Conservation (phyloP, 1,284 basidiomycete species). For the Ganoderma lingzhi region DNA sequence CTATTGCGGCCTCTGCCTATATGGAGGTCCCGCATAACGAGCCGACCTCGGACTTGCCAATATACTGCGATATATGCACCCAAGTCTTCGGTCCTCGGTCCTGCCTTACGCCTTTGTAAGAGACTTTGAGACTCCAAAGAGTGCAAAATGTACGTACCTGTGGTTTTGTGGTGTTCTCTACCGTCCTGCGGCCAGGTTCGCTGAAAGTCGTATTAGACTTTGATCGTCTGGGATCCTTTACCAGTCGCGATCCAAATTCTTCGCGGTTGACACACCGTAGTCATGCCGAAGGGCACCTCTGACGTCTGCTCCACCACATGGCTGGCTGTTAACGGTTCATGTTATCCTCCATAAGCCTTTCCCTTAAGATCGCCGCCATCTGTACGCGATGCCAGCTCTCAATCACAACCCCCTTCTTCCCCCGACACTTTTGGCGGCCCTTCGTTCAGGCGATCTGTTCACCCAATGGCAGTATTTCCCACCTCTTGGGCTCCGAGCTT, state of each 20-base stretch:
- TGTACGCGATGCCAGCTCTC: background rate
- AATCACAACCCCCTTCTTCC: background rate
- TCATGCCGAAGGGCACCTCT: background rate
- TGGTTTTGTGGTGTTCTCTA: background rate
- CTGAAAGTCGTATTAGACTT: background rate
- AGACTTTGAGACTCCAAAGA: background rate
- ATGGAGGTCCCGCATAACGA: too few species aligned
- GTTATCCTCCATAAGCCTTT: background rate
- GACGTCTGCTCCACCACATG: background rate
- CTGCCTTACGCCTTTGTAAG: background rate
- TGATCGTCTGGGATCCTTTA: background rate
- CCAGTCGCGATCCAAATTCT: slow-evolving; percentile 4
- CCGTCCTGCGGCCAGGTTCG: background rate
- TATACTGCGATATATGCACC: too few species aligned
- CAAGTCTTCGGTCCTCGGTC: too few species aligned
- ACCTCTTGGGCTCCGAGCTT: background rate
- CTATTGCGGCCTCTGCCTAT: too few species aligned
- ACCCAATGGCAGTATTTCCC: background rate
- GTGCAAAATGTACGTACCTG: background rate
- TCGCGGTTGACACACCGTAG: slow-evolving; percentile 1
- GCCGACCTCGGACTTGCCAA: too few species aligned
- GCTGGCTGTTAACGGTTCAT: background rate
- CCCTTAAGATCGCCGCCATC: background rate
- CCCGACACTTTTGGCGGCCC: background rate
- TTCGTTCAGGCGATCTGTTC: background rate